These are phyloP conservation scores for Penicillium chermesinum DNA, from an alignment of 495 filamentous ascomycete genomes.

Conservation along the genomic window DNA sequence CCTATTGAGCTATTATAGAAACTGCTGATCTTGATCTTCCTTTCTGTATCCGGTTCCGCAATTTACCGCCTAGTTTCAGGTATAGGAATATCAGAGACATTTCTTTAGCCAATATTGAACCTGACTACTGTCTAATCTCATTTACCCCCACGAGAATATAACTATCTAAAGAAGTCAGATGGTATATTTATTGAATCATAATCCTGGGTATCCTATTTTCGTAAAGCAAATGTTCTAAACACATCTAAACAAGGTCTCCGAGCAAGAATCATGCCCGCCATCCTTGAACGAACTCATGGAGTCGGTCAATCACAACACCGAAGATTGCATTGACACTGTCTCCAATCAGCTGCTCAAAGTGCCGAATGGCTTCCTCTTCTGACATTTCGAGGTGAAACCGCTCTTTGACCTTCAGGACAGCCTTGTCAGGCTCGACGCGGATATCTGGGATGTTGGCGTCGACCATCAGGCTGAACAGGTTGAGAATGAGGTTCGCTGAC, in stretches of 20 bases:
- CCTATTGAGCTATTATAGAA: too few species aligned
- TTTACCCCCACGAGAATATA: too few species aligned
- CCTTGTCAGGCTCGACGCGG: slow-evolving; percentile 83
- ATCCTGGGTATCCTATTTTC: slow-evolving; percentile 2
- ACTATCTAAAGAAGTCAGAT: too few species aligned
- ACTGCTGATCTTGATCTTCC: too few species aligned
- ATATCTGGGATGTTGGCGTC: slow-evolving; percentile 97
- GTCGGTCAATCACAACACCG: slow-evolving; percentile 87
- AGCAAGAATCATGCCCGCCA: slow-evolving; percentile 58
- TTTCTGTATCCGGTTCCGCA: too few species aligned
- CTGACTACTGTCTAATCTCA: too few species aligned
- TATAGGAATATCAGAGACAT: too few species aligned
- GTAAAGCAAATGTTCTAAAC: neutral
- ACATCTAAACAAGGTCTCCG: neutral
- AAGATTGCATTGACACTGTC: slow-evolving; percentile 84
- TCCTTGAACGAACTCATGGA: slow-evolving; percentile 91
- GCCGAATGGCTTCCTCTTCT: slow-evolving; percentile 87
- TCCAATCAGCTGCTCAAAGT: slow-evolving; percentile 82
- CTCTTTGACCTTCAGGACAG: slow-evolving; percentile 90
- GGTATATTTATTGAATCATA: too few species aligned
- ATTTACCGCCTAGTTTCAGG: too few species aligned
- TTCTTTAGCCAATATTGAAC: too few species aligned
- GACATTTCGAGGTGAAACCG: slow-evolving; percentile 86
- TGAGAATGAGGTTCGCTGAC: slow-evolving; percentile 84
- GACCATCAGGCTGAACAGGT: slow-evolving; percentile 93